Evolutionary conservation across 1,139 yeast species (phyloP).

Genomic region (Suhomyces kunorum): DNA sequence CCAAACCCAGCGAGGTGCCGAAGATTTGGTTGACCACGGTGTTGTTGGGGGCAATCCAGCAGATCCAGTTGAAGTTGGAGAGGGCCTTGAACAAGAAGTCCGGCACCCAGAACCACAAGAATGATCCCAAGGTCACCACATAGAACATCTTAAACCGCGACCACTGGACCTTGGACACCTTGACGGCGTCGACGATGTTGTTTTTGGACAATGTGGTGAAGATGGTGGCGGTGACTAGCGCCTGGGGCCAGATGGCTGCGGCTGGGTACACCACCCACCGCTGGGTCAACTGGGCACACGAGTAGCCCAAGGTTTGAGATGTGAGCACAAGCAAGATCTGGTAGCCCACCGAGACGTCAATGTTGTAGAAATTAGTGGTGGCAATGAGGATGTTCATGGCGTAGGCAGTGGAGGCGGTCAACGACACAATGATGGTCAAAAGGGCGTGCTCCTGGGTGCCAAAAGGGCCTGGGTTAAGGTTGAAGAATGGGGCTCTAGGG

Average conservation of each 20-base stretch:
- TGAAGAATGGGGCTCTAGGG: slow-evolving; percentile 22
- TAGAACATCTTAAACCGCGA: slow-evolving; percentile 26
- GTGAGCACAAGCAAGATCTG: slow-evolving; percentile 19
- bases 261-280: slow-evolving; percentile 29
- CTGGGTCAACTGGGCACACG: slow-evolving; percentile 24
- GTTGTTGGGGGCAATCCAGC: slow-evolving; percentile 44
- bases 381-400: slow-evolving; percentile 25
- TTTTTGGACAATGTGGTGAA: slow-evolving; percentile 24
- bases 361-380: slow-evolving; percentile 35
- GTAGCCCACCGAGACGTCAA: slow-evolving; percentile 40
- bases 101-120: slow-evolving; percentile 27
- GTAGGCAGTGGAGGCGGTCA: slow-evolving; percentile 20
- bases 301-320: slow-evolving; percentile 26
- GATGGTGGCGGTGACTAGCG: slow-evolving; percentile 27
- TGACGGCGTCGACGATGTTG: slow-evolving; percentile 18
- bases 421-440: slow-evolving; percentile 19
- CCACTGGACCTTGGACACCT: slow-evolving; percentile 18
- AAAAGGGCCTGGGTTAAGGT: slow-evolving; percentile 39
- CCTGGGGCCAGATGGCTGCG: slow-evolving; percentile 28
- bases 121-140: slow-evolving; percentile 19
- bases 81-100: slow-evolving; percentile 18
- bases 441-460: slow-evolving; percentile 25
- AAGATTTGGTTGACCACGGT: slow-evolving; percentile 28
- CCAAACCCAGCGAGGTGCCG: slow-evolving; percentile 18
- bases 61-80: slow-evolving; percentile 39